Base-by-base conservation (phyloP, 441 rosid genomes). In the Populus hybrid region DNA sequence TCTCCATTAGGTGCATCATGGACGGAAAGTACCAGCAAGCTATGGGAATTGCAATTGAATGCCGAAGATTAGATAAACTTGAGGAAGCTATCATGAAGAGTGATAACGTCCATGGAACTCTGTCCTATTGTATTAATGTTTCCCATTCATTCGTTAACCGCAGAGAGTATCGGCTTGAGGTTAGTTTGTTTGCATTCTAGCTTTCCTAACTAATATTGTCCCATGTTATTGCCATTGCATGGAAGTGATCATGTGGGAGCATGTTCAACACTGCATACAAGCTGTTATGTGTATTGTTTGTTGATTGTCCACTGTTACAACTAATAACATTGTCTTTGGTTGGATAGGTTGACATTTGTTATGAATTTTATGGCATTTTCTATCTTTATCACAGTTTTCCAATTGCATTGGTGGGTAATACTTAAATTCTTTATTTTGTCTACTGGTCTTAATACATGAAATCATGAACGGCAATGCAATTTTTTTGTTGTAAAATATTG, bases 11-110 rank as follows among this genome's bases (percentile, higher is more conserved):
- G 92, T 96, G 99, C 80, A 92, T 94, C 74, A 70, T 72, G 75
- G 99, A 96, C 85, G 97, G 98, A 76, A 96, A 94, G 85, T 91
- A 90, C 86, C 98, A 96, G 76, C 99, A 94, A 83, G 98, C 99
- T 59, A 92, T 96, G 95, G 99, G 99, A 80, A 94, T 90, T 84
- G 97, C 99, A 16, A 83, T 96, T 83, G 99, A 96, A 81, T 96
- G 98, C 89, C 88, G 98, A 75, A 87, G 98, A 84, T 78, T 96
- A 85, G 99, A 96, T 85, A 94, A 94, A 86, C 93, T 96, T 76
- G 93, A 96, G 88, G 98, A 96, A 83, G 98, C 99, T 79, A 91
- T 96, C 71, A 90, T 85, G 26, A 90, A 87, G 87, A 96, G 99
- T 67, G 97, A 94, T 57, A 91, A 96, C 80, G 87, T 96, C 67